Percentiles rank a stretch among this genome's conserved stretches.
Evolutionary conservation across 2,329 filamentous ascomycete species (phyloP).

Genomic region (Cercospora sesami): DNA sequence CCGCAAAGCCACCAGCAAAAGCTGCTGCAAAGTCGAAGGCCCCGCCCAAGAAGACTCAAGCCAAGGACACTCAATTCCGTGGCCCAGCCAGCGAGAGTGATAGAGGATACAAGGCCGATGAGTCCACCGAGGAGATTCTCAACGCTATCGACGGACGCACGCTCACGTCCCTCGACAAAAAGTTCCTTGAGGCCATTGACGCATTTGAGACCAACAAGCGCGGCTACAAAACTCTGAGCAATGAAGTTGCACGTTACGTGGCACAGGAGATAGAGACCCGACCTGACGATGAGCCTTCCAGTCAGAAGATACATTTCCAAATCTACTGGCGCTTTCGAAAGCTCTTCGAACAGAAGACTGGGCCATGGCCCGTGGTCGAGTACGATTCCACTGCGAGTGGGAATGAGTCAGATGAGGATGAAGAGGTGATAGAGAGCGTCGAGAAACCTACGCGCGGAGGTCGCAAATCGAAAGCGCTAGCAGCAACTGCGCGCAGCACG

Average conservation of each 20-base stretch:
- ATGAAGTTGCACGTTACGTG: background rate
- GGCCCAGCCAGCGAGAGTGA: slow-evolving; percentile 12
- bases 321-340: slow-evolving; percentile 22
- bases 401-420: background rate
- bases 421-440: background rate
- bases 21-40: slow-evolving; percentile 8
- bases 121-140: slow-evolving; percentile 17
- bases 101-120: slow-evolving; percentile 11
- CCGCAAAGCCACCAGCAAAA: slow-evolving; percentile 10
- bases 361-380: background rate
- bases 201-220: background rate
- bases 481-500: background rate
- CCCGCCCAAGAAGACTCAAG: background rate
- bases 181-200: slow-evolving; percentile 5
- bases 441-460: background rate
- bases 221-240: background rate
- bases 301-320: slow-evolving; percentile 17
- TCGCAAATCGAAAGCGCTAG: background rate
- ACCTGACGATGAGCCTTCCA: background rate
- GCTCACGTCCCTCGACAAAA: slow-evolving; percentile 12
- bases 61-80: slow-evolving; percentile 14
- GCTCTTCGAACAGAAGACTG: background rate
- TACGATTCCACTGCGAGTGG: background rate
- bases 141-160: slow-evolving; percentile 14
- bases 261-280: background rate